These are phyloP conservation scores for Sarocladium oryzae DNA, from an alignment of 2,329 filamentous ascomycete species.

Conservation along the genomic window DNA sequence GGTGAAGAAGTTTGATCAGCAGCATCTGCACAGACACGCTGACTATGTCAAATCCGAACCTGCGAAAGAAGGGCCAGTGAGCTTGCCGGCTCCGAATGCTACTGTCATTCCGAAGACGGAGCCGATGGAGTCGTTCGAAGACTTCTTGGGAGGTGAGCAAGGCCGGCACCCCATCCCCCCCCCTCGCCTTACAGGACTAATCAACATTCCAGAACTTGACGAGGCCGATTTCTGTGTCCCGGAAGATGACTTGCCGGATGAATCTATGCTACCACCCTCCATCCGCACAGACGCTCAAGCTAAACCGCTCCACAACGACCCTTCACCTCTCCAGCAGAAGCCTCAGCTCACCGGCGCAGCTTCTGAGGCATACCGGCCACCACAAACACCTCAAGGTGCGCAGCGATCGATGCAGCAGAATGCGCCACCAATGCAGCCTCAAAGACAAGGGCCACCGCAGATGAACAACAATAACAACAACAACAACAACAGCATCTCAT, in stretches of 20 bases:
- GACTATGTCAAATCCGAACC: constrained; percentile 63
- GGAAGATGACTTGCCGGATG: constrained; percentile 68
- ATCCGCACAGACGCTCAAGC: constrained; percentile 12
- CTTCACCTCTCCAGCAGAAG: constrained; percentile 23
- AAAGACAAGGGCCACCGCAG: background rate
- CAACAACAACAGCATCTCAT: background rate
- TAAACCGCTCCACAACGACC: background rate
- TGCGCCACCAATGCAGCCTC: constrained; percentile 1
- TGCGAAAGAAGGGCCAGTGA: constrained; percentile 16
- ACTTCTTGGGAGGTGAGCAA: constrained; percentile 40
- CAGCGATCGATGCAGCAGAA: constrained; percentile 5
- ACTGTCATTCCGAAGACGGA: constrained; percentile 20
- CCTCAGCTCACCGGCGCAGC: constrained; percentile 10
- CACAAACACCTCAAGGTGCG: constrained; percentile 6
- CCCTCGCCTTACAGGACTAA: too few species aligned
- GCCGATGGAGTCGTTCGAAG: constrained; percentile 42
- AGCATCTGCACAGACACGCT: constrained; percentile 73
- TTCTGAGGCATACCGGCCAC: background rate
- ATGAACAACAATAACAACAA: background rate
- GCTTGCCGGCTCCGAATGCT: background rate
- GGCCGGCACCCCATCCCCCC: too few species aligned
- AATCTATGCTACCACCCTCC: constrained; percentile 49
- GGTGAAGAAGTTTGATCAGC: constrained; percentile 65
- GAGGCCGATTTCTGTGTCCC: constrained; percentile 68
- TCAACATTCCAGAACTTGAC: constrained; percentile 58